phyloP scores from a whole-genome alignment of 2,329 filamentous ascomycete species.

The Phaeosphaeriaceae sp. region DNA sequence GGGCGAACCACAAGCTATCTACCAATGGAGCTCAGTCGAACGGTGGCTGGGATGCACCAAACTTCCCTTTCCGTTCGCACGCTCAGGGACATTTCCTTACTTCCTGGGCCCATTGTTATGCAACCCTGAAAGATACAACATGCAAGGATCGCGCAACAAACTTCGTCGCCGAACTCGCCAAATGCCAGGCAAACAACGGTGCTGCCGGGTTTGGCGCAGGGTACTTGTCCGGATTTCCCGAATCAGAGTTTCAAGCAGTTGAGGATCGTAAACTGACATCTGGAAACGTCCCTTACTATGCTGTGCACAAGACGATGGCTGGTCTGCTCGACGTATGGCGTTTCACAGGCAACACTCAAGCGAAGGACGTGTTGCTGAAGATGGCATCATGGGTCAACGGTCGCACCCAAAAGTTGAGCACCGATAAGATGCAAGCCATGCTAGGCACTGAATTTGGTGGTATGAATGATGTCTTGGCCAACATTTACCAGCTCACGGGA shows the following conservation, averaged over 20 bases:
- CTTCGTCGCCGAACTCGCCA: slow-evolving; percentile 57
- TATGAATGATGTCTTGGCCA: slow-evolving; percentile 60
- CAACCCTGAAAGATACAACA: slow-evolving; percentile 49
- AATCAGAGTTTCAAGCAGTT: slow-evolving; percentile 57
- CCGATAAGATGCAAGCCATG: slow-evolving; percentile 56
- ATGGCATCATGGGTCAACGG: slow-evolving; percentile 58
- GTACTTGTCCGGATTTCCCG: slow-evolving; percentile 60
- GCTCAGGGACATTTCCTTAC: slow-evolving; percentile 60
- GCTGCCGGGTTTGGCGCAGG: slow-evolving; percentile 54
- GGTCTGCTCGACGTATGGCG: slow-evolving; percentile 60
- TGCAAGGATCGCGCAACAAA: slow-evolving; percentile 56
- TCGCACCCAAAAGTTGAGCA: slow-evolving; percentile 53
- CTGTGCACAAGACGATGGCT: slow-evolving; percentile 61
- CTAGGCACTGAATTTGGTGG: slow-evolving; percentile 60
- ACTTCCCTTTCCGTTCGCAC: slow-evolving; percentile 61
- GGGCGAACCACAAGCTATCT: slow-evolving; percentile 54
- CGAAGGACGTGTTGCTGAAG: slow-evolving; percentile 53
- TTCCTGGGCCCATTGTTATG: slow-evolving; percentile 59
- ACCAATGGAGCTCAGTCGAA: slow-evolving; percentile 56
- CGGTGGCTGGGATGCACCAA: slow-evolving; percentile 61
- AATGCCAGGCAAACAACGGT: slow-evolving; percentile 60
- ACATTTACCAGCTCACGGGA: slow-evolving; percentile 56
- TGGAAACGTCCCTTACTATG: slow-evolving; percentile 62
- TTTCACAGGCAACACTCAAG: slow-evolving; percentile 51
- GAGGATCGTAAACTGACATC: slow-evolving; percentile 54